Percentiles rank a stretch among this genome's conserved stretches.
Evolutionary conservation across 345 rosid species (phyloP).

Genomic region (Melastoma malabathricum): DNA sequence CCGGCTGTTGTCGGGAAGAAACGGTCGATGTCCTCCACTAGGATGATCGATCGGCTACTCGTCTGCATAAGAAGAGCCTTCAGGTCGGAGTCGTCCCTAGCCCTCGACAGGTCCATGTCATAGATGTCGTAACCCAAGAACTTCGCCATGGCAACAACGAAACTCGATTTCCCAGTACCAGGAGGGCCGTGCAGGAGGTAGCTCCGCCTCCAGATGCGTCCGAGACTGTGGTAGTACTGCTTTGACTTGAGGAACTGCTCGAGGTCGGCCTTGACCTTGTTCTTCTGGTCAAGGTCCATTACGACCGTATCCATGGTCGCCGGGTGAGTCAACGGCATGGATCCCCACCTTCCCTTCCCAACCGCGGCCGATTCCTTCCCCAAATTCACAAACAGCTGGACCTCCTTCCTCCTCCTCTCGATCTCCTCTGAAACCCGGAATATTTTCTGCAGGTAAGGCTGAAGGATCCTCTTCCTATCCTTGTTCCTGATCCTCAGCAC

Average conservation of each 20-base stretch:
- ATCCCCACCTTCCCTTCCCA: slow-evolving; percentile 34
- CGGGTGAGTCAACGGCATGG: slow-evolving; percentile 41
- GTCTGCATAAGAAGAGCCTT: slow-evolving; percentile 41
- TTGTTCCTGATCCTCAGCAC: slow-evolving; percentile 36
- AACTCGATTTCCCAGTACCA: slow-evolving; percentile 60
- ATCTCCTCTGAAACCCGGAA: slow-evolving; percentile 29
- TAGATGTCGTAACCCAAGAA: slow-evolving; percentile 44
- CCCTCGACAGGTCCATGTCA: slow-evolving; percentile 37
- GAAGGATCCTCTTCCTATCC: slow-evolving; percentile 44
- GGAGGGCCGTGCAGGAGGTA: slow-evolving; percentile 47
- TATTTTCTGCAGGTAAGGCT: slow-evolving; percentile 60
- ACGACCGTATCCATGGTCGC: slow-evolving; percentile 47
- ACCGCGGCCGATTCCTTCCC: background rate
- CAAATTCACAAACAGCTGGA: slow-evolving; percentile 29
- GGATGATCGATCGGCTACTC: slow-evolving; percentile 26
- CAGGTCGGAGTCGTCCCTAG: slow-evolving; percentile 35
- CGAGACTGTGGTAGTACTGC: slow-evolving; percentile 46
- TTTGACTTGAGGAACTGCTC: slow-evolving; percentile 45
- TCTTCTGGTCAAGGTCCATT: slow-evolving; percentile 43
- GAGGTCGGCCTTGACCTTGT: slow-evolving; percentile 42
- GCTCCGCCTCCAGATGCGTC: slow-evolving; percentile 65
- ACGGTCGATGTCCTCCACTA: slow-evolving; percentile 48
- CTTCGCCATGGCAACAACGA: slow-evolving; percentile 45
- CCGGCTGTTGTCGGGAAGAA: slow-evolving; percentile 25
- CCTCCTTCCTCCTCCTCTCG: slow-evolving; percentile 22